A percentile compares a stretch with the other conserved stretches of the same genome.
Evolutionary conservation across 108 stramenopile genomes (phyloP).

Genomic region (Cyclotella kingstonii): DNA sequence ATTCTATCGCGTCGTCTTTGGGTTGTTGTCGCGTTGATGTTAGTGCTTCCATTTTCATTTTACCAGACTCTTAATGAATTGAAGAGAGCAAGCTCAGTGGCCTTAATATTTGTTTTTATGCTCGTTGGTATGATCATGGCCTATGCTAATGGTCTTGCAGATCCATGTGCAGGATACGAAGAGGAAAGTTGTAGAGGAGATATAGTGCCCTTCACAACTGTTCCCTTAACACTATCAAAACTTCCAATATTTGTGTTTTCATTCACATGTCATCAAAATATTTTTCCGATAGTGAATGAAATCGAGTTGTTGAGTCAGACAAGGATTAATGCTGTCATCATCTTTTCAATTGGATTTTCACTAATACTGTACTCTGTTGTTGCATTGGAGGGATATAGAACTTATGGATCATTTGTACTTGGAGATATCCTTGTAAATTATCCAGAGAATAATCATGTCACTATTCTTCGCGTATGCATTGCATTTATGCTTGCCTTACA

Average conservation of each 20-base stretch:
- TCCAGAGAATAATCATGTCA: constrained; percentile 52
- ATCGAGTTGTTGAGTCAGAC: constrained; percentile 39
- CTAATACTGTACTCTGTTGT: constrained; percentile 52
- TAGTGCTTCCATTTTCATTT: constrained; percentile 46
- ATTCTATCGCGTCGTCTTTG: constrained; percentile 46
- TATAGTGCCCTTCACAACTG: constrained; percentile 33
- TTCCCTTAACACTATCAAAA: constrained; percentile 28
- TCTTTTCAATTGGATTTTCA: constrained; percentile 43
- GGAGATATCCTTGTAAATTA: constrained; percentile 69
- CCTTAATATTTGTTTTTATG: constrained; percentile 48
- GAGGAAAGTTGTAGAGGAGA: constrained; percentile 31
- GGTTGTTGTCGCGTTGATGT: constrained; percentile 49
- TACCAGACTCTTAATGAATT: constrained; percentile 46
- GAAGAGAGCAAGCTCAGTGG: constrained; percentile 42
- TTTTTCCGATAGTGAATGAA: constrained; percentile 72
- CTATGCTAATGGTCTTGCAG: constrained; percentile 45
- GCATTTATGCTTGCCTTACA: constrained; percentile 58
- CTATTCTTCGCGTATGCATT: constrained; percentile 55
- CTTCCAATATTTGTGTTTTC: constrained; percentile 71
- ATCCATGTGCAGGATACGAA: constrained; percentile 34
- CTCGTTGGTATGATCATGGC: constrained; percentile 44
- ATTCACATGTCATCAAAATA: constrained; percentile 82
- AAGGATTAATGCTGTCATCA: constrained; percentile 53
- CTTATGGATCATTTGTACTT: constrained; percentile 56
- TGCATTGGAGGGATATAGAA: constrained; percentile 58